Conservation (phyloP, 352 stramenopile species). For the Aphanomyces euteiches region DNA sequence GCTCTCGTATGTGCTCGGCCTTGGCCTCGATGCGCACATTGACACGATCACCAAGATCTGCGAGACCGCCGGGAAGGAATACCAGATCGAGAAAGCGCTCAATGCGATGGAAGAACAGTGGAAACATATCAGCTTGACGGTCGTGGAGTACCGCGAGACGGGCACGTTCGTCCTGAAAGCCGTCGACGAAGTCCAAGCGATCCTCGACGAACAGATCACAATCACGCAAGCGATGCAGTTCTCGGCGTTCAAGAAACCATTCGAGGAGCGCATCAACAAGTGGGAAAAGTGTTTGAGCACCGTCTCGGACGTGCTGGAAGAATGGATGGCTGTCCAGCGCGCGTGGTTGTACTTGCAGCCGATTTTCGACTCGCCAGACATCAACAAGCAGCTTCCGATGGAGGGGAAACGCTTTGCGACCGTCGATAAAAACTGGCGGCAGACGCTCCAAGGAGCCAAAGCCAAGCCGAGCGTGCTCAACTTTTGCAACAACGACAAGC, state of each 20-base stretch:
- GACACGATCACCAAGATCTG: conserved; percentile 88
- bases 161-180: conserved; percentile 93
- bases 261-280: conserved; percentile 89
- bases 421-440: conserved; percentile 94
- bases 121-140: conserved; percentile 69
- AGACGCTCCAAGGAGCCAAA: conserved; percentile 84
- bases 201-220: conserved; percentile 95
- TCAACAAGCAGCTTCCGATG: conserved; percentile 93
- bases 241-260: conserved; percentile 92
- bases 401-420: conserved; percentile 93
- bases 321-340: conserved; percentile 92
- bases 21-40: conserved; percentile 84
- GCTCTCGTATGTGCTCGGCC: conserved; percentile 71
- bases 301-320: conserved; percentile 91
- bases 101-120: conserved; percentile 91
- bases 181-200: conserved; percentile 90
- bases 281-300: conserved; percentile 88
- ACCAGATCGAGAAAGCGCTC: conserved; percentile 91
- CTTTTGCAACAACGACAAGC: conserved; percentile 91
- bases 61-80: conserved; percentile 92
- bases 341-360: conserved; percentile 95
- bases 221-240: conserved; percentile 95
- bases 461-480: conserved; percentile 80
- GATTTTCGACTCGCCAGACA: conserved; percentile 94
- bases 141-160: conserved; percentile 89